Evolutionary conservation across 768 basidiomycete species (phyloP).

Genomic region (Lactifluus subvellereus): DNA sequence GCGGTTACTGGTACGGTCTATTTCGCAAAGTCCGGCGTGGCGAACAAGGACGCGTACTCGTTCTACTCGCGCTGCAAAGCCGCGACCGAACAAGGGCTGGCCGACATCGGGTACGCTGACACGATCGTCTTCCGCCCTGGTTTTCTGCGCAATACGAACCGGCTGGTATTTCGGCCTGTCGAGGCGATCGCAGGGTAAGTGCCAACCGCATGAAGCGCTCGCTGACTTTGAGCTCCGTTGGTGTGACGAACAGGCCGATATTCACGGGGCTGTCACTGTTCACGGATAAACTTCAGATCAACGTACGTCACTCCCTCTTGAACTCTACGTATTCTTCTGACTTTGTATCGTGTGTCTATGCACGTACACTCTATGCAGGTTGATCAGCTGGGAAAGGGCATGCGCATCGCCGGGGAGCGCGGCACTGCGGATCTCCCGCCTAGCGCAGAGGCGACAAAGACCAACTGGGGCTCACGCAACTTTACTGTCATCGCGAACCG

Average conservation of each 20-base stretch:
- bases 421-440: slow-evolving; percentile 47
- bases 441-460: slow-evolving; percentile 38
- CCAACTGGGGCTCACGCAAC: slow-evolving; percentile 29
- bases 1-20: slow-evolving; percentile 37
- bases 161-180: slow-evolving; percentile 35
- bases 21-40: slow-evolving; percentile 29
- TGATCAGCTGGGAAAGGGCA: slow-evolving; percentile 44
- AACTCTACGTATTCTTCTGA: neutral
- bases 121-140: slow-evolving; percentile 66
- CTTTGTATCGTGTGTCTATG: neutral
- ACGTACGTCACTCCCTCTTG: neutral
- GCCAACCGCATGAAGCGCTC: neutral
- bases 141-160: slow-evolving; percentile 42
- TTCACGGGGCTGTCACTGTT: slow-evolving; percentile 9
- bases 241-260: neutral
- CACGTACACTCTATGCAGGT: slow-evolving; percentile 34
- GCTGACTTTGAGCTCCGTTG: neutral
- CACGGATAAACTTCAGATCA: slow-evolving; percentile 2
- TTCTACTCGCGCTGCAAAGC: slow-evolving; percentile 65
- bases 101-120: slow-evolving; percentile 60
- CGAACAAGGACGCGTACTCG: slow-evolving; percentile 45
- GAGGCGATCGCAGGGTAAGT: slow-evolving; percentile 44
- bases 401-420: slow-evolving; percentile 47
- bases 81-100: slow-evolving; percentile 63
- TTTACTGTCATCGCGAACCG: slow-evolving; percentile 50